These are phyloP conservation scores for Dissoconium aciculare DNA, from an alignment of 2,329 filamentous ascomycete species.

Conservation along the genomic window DNA sequence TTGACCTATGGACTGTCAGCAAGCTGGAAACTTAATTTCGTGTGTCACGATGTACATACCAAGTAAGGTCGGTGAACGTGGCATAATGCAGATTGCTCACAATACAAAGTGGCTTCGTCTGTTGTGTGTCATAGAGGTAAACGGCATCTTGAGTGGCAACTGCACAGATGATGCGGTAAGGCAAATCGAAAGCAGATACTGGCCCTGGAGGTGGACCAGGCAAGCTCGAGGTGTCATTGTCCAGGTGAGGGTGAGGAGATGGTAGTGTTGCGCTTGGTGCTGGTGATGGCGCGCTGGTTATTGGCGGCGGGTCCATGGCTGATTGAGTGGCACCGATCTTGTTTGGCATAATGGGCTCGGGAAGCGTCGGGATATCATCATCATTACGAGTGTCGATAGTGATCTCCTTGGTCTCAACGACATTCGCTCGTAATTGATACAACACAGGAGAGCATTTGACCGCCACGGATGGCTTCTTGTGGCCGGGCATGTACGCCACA, in stretches of 20 bases:
- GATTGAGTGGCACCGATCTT: conserved; percentile 45
- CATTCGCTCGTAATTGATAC: conserved; percentile 55
- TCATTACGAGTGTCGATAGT: conserved; percentile 86
- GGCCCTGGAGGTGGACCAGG: conserved; percentile 30
- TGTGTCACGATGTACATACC: conserved; percentile 43
- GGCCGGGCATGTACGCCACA: conserved; percentile 83
- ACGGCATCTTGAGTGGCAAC: conserved; percentile 95
- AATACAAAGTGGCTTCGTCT: conserved; percentile 80
- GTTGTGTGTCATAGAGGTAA: conserved; percentile 90
- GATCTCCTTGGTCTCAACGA: conserved; percentile 63
- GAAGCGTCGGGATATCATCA: conserved; percentile 67
- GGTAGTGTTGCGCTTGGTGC: conserved; percentile 38
- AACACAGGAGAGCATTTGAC: conserved; percentile 85
- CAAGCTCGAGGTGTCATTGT: conserved; percentile 29
- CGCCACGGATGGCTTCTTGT: conserved; percentile 95
- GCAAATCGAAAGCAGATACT: conserved; percentile 59
- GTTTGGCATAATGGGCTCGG: conserved; percentile 55
- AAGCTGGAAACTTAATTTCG: conserved; percentile 10
- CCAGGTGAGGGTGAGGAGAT: conserved; percentile 33
- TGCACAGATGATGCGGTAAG: conserved; percentile 90
- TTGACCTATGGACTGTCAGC: conserved; percentile 37
- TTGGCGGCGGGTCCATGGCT: conserved; percentile 71
- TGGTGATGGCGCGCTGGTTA: conserved; percentile 39
- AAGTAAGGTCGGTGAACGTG: conserved; percentile 90
- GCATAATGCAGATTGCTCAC: conserved; percentile 96